phyloP scores from a whole-genome alignment of 2,329 filamentous ascomycete genomes.

The Fusarium xyrophilum region DNA sequence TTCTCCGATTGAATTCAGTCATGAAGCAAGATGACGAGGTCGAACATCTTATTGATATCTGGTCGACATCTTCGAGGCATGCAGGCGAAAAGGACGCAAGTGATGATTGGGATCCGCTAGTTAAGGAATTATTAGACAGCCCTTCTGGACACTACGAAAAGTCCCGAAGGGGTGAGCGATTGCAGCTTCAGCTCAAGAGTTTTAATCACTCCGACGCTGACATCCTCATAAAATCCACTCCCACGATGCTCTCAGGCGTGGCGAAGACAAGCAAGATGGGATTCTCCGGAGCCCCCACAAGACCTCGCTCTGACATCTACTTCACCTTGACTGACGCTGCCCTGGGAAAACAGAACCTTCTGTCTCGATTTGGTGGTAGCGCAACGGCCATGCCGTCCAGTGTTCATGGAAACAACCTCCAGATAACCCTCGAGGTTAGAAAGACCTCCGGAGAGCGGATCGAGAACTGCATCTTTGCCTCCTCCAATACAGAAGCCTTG shows the following conservation, averaged over 20 bases:
- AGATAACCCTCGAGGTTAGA: slow-evolving; percentile 88
- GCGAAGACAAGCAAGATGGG: slow-evolving; percentile 86
- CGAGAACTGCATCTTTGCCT: slow-evolving; percentile 85
- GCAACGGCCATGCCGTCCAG: slow-evolving; percentile 72
- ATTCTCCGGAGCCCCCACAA: slow-evolving; percentile 89
- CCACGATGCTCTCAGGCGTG: slow-evolving; percentile 84
- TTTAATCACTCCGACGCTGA: slow-evolving; percentile 83
- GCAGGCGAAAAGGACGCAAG: slow-evolving; percentile 64
- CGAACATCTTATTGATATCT: slow-evolving; percentile 79
- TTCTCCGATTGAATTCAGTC: slow-evolving; percentile 76
- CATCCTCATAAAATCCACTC: slow-evolving; percentile 80
- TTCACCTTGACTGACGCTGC: slow-evolving; percentile 81
- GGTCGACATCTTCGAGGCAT: slow-evolving; percentile 67
- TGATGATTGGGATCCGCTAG: slow-evolving; percentile 75
- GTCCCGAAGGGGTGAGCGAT: slow-evolving; percentile 73
- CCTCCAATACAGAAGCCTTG: slow-evolving; percentile 78
- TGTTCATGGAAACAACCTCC: slow-evolving; percentile 74
- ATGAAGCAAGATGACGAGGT: slow-evolving; percentile 74
- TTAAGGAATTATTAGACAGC: slow-evolving; percentile 76
- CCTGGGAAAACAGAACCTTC: slow-evolving; percentile 75
- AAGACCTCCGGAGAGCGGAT: slow-evolving; percentile 79
- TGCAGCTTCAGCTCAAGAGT: slow-evolving; percentile 80
- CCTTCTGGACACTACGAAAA: slow-evolving; percentile 76
- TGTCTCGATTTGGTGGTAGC: slow-evolving; percentile 74
- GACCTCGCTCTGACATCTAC: slow-evolving; percentile 92